A percentile compares a stretch with the other conserved stretches of the same genome.
These are phyloP conservation scores for Septoria linicola DNA, from an alignment of 2,329 filamentous ascomycete genomes.

Conservation along the genomic window DNA sequence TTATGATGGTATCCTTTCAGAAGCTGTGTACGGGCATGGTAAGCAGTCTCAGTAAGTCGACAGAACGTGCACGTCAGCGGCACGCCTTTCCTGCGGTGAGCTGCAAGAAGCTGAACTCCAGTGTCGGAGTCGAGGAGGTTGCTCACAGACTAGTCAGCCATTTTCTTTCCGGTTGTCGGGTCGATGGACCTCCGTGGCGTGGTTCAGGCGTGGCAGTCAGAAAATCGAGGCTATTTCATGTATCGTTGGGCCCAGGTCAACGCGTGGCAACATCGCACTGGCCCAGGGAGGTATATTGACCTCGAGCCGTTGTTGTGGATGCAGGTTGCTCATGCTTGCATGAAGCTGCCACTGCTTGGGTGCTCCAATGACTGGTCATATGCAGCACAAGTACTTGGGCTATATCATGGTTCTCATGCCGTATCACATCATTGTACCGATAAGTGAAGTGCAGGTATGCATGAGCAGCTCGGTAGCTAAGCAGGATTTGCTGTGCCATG, in stretches of 20 bases:
- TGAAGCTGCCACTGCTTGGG: background rate
- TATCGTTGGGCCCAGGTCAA: background rate
- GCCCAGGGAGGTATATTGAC: background rate
- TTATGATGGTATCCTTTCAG: background rate
- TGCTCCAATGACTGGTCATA: background rate
- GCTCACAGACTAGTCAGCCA: too few relatives aligned
- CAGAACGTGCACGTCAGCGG: too few relatives aligned
- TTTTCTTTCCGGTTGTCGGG: too few relatives aligned
- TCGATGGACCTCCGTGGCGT: too few relatives aligned
- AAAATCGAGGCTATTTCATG: too few relatives aligned
- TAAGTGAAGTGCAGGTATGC: background rate
- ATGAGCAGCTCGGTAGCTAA: background rate
- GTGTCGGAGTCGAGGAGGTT: too few relatives aligned
- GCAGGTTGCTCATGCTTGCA: too few relatives aligned
- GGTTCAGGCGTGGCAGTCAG: too few relatives aligned
- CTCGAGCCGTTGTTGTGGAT: background rate
- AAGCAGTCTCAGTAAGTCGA: too few relatives aligned
- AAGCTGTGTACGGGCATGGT: background rate
- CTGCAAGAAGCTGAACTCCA: background rate
- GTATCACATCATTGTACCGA: background rate
- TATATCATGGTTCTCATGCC: background rate
- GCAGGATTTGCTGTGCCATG: constrained; percentile 2
- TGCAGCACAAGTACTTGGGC: background rate
- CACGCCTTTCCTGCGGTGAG: background rate
- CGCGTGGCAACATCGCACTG: background rate